These are phyloP conservation scores for Sanghuangporus weigelae DNA, from an alignment of 1,284 basidiomycete genomes.

Conservation along the genomic window DNA sequence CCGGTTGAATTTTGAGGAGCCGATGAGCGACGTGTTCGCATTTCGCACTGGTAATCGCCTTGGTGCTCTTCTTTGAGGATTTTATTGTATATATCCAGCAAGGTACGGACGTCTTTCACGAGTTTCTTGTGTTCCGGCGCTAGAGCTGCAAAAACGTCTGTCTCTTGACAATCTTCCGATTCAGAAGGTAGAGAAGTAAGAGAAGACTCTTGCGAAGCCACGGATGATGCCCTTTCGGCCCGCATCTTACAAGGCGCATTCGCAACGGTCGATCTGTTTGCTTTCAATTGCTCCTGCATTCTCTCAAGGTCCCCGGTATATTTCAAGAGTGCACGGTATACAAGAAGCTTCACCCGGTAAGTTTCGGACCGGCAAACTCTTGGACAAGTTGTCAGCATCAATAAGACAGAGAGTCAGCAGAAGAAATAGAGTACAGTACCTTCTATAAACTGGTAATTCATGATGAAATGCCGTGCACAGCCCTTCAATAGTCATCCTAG, in stretches of 20 bases:
- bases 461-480: conserved; percentile 53
- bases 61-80: conserved; percentile 52
- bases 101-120: conserved; percentile 22
- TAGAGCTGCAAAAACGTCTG: background rate
- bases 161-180: background rate
- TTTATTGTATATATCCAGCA: conserved; percentile 50
- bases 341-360: conserved; percentile 62
- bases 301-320: conserved; percentile 5
- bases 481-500: conserved; percentile 64
- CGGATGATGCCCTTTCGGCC: background rate
- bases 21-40: background rate
- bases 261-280: background rate
- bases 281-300: background rate
- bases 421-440: conserved; percentile 36
- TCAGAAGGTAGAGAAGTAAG: background rate
- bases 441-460: conserved; percentile 69
- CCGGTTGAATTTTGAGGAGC: background rate
- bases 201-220: background rate
- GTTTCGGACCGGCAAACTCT: conserved; percentile 74
- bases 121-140: background rate
- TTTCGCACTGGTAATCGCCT: background rate
- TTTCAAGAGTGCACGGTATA: conserved; percentile 46
- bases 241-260: background rate
- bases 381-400: conserved; percentile 15
- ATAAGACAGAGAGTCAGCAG: conserved; percentile 3